Evolutionary conservation across 208 protist genomes (phyloP), one percentile per base, ranked within the genome.

Genomic region (Kentomonas sorsogonicus): DNA sequence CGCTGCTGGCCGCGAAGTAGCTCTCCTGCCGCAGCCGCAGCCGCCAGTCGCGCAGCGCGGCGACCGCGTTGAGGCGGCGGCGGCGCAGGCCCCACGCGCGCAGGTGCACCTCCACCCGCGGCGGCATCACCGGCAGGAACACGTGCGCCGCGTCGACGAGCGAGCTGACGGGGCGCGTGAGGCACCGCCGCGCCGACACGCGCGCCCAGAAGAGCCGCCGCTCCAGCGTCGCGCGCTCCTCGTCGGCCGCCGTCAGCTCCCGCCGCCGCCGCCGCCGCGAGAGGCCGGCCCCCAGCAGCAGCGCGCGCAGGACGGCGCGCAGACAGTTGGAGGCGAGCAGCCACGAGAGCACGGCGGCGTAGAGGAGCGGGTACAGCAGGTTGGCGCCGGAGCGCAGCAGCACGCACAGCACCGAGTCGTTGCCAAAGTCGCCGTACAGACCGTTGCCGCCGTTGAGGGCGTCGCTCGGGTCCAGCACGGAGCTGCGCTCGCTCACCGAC

Each of bases 21-120:
- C n/a, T n/a, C n/a, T n/a, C n/a, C n/a, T n/a, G n/a, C n/a, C n/a
- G n/a, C n/a, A n/a, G n/a, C n/a, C n/a, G n/a, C n/a, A n/a, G n/a
- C n/a, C n/a, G n/a, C n/a, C n/a, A n/a, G n/a, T n/a, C n/a, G n/a
- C 27, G 46, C 46, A 52, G 46, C n/a, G n/a, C 46, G 23, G 27
- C 46, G 20, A 52, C 46, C 46, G 27, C 46, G 11, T 6, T 26
- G 46, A 3, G 22, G 3, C 6, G 11, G 18, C 26, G 46, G 46
- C 27, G 6, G 26, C 27, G 34, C 13, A 27, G 46, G 23, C 11
- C 11, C 20, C 23, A 52, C 20, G n/a, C 7, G 23, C 23, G 43
- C 48, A 78, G 27, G 44, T 82, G 70, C 10, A 82, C 75, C 16
- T 77, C 67, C 27, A 51, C 48, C 18, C 52, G 31, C 11, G 60